A percentile compares a stretch with the other conserved stretches of the same genome.
phyloP scores from a whole-genome alignment of 805 yeast species.

The Spathaspora passalidarum region DNA sequence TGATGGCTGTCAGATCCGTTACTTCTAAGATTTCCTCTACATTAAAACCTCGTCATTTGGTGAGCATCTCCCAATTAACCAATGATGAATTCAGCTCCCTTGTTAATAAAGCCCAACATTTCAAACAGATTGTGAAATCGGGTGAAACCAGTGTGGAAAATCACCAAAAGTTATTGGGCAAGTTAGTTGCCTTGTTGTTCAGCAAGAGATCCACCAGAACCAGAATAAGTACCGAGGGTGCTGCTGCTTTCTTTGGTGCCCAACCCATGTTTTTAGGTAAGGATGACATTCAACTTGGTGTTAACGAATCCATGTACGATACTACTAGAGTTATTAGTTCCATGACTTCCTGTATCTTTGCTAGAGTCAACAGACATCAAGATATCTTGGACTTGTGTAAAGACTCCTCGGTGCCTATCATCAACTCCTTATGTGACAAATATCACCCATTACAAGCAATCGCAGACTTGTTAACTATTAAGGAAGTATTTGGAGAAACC shows the following conservation, averaged over 20 bases:
- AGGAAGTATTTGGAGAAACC: conserved; percentile 64
- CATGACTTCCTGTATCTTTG: conserved; percentile 95
- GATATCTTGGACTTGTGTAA: conserved; percentile 77
- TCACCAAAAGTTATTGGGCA: conserved; percentile 65
- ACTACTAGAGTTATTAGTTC: conserved; percentile 87
- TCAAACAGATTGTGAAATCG: conserved; percentile 59
- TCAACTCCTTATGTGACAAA: conserved; percentile 88
- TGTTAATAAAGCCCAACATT: conserved; percentile 69
- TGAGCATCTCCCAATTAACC: conserved; percentile 76
- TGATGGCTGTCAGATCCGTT: conserved; percentile 10
- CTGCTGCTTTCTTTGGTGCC: conserved; percentile 88
- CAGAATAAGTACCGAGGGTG: conserved; percentile 91
- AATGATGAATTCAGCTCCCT: conserved; percentile 68
- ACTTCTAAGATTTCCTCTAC: conserved; percentile 8
- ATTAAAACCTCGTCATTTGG: conserved; percentile 60
- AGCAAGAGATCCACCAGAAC: conserved; percentile 94
- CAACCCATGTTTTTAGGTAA: conserved; percentile 96
- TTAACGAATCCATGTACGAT: conserved; percentile 87
- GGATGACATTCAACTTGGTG: conserved; percentile 95
- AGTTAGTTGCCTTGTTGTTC: conserved; percentile 78
- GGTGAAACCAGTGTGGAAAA: conserved; percentile 39
- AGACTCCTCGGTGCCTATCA: conserved; percentile 84
- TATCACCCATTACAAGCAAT: conserved; percentile 96
- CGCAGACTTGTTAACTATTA: conserved; percentile 83
- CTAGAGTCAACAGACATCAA: conserved; percentile 85